Percentiles rank a stretch among this genome's conserved stretches.
Conservation (phyloP, 2,329 filamentous ascomycete genomes). For the Coniochaeta sp. region DNA sequence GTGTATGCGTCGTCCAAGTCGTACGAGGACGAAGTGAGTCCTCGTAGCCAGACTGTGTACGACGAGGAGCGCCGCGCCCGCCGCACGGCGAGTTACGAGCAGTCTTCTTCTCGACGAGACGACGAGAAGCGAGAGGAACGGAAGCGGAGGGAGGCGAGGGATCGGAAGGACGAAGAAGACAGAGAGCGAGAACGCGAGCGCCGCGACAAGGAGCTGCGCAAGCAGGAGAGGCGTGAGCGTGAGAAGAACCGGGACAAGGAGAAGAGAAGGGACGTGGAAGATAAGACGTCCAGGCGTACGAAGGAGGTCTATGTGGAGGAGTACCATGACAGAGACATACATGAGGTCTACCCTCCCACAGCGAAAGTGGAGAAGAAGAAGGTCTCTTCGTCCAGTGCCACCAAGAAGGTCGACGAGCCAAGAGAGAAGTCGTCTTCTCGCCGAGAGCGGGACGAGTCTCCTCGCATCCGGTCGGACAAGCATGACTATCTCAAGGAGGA, state of each 20-base stretch:
- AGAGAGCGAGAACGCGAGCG: slow-evolving; percentile 11
- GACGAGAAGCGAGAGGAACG: slow-evolving; percentile 22
- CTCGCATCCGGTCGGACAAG: not conserved
- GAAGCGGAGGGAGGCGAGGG: slow-evolving; percentile 16
- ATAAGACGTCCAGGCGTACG: slow-evolving; percentile 16
- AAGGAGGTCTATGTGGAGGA: slow-evolving; percentile 24
- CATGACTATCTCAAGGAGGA: not conserved
- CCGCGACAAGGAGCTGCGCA: slow-evolving; percentile 1
- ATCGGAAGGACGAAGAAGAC: slow-evolving; percentile 17
- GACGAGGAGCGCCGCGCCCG: slow-evolving; percentile 27
- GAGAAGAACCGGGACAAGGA: slow-evolving; percentile 32
- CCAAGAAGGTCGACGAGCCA: slow-evolving; percentile 19
- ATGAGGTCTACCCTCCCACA: slow-evolving; percentile 8
- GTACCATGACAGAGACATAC: slow-evolving; percentile 16
- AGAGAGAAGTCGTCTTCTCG: slow-evolving; percentile 16
- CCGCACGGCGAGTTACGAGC: slow-evolving; percentile 25
- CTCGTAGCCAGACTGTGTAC: slow-evolving; percentile 27
- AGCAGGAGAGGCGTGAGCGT: slow-evolving; percentile 18
- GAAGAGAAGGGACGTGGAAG: slow-evolving; percentile 21
- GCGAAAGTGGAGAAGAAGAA: slow-evolving; percentile 18
- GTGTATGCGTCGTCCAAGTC: slow-evolving; percentile 31
- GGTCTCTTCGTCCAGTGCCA: slow-evolving; percentile 12
- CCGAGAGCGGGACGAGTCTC: slow-evolving; percentile 3
- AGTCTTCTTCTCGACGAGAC: slow-evolving; percentile 31
- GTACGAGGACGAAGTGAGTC: slow-evolving; percentile 39